Evolutionary conservation across 768 basidiomycete species (phyloP).

Genomic region (Cystofilobasidium bisporidii): DNA sequence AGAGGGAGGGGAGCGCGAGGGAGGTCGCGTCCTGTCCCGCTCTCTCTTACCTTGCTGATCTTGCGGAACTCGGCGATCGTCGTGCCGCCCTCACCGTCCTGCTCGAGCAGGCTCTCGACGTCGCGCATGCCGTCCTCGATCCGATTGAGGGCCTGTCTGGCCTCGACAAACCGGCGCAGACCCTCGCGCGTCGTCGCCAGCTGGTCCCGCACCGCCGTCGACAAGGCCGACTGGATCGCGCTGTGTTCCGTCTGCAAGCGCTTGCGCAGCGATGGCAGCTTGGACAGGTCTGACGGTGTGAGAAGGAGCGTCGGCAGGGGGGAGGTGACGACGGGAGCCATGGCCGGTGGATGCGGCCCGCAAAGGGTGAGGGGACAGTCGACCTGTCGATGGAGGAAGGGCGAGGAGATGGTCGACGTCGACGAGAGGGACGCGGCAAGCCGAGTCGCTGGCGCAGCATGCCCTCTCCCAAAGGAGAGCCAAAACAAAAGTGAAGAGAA

Average conservation of each 20-base stretch:
- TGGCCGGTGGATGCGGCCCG: too few species aligned
- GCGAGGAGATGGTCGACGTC: too few species aligned
- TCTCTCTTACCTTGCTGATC: conserved; percentile 65
- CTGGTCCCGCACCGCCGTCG: conserved; percentile 85
- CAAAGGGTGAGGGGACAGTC: too few species aligned
- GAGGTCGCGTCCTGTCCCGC: too few species aligned
- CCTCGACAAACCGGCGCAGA: conserved; percentile 39
- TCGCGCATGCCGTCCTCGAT: conserved; percentile 78
- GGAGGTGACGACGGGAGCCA: neutral
- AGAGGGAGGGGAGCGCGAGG: neutral
- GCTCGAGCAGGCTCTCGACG: conserved; percentile 62
- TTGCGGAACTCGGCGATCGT: conserved; percentile 57
- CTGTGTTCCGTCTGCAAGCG: conserved; percentile 95
- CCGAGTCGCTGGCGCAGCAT: too few species aligned
- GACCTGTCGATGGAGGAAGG: too few species aligned
- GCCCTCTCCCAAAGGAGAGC: too few species aligned
- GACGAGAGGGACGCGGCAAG: too few species aligned
- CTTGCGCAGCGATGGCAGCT: conserved; percentile 78
- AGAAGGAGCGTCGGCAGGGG: neutral
- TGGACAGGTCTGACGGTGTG: conserved; percentile 74
- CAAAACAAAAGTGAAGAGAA: too few species aligned
- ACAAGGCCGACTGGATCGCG: conserved; percentile 79
- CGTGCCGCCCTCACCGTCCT: conserved; percentile 54
- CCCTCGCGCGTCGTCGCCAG: conserved; percentile 82
- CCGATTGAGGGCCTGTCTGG: conserved; percentile 55